Base-by-base conservation (phyloP, 1,139 yeast genomes). In the Scheffersomyces stambukii region DNA sequence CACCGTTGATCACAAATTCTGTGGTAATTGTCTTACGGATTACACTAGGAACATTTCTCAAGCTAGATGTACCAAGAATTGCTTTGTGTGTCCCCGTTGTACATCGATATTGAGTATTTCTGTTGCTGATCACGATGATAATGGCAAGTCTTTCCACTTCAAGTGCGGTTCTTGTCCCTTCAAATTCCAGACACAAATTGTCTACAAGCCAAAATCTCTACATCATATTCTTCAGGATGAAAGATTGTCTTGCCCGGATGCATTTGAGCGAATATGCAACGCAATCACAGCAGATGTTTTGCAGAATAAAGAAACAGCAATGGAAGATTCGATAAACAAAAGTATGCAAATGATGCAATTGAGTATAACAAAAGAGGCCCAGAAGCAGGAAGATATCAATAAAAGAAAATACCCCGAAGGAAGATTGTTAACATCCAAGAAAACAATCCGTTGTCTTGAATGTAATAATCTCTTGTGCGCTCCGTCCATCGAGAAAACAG, bases 81-180 rank as follows among this genome's bases (percentile, higher is more conserved):
- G 73, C 39, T 64, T 64, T 35, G 49, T 43, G 13, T 66, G 73
- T 36, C 72, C 72, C 1, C 24, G 36, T 8, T 66, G 72, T 40
- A 30, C 40, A 3, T 41, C 64, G 1, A 45, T 52, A 25, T 37
- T 64, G 4, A 28, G 46, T 1, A 52, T 64, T 4, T 36, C 48
- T 4, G 49, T 60, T 8, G 33, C 41, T 4, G 58, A 60, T 37
- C 42, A 45, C 16, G 54, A 46, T 2, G 31, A 32, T 6, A 33
- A 38, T 12, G 70, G 68, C 2, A 66, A 65, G 38, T 37, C 48
- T 21, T 64, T 66, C 41, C 35, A 30, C 22, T 64, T 65, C 33
- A 35, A 33, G 8, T 66, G 73, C 40, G 47, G 42, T 3, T 50
- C 35, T 32, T 66, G 73, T 40, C 34, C 39, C 1, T 65, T 47